Evolutionary conservation across 805 yeast genomes (phyloP).

Genomic region (Candida easanensis): DNA sequence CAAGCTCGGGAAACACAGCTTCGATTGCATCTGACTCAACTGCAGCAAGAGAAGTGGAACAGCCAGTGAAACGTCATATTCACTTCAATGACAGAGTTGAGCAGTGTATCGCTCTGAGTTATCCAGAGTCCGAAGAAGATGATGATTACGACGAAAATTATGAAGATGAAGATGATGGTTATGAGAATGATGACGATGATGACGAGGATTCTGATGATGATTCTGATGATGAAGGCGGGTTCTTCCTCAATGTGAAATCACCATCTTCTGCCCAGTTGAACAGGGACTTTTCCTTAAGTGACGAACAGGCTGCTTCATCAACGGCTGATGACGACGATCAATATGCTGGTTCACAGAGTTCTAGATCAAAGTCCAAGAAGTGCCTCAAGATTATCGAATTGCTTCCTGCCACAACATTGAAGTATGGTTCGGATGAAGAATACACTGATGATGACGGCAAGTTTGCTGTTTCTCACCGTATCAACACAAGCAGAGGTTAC

Average conservation of each 20-base stretch:
- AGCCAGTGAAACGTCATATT: conserved; percentile 52
- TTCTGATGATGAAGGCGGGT: conserved; percentile 67
- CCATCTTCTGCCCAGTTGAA: conserved; percentile 33
- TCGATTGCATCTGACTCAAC: conserved; percentile 1
- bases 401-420: conserved; percentile 83
- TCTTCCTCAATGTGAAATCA: conserved; percentile 55
- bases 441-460: conserved; percentile 31
- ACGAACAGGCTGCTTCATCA: not conserved
- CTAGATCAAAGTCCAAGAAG: conserved; percentile 1
- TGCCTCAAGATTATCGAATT: conserved; percentile 60
- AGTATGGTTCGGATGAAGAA: conserved; percentile 69
- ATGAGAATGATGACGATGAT: conserved; percentile 27
- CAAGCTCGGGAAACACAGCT: not conserved
- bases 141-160: conserved; percentile 27
- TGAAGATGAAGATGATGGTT: conserved; percentile 21
- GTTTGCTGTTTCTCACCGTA: conserved; percentile 67
- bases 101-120: conserved; percentile 77
- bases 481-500: conserved; percentile 68
- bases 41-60: conserved; percentile 3
- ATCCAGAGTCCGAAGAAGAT: conserved; percentile 24
- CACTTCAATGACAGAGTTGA: conserved; percentile 94
- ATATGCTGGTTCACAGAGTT: conserved; percentile 1
- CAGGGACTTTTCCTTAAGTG: conserved; percentile 12
- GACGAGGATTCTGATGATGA: conserved; percentile 30
- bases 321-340: conserved; percentile 13